Evolutionary conservation across 2,329 filamentous ascomycete genomes (phyloP), one percentile per base, ranked within the genome.

Genomic region (Alternaria brassicicola): DNA sequence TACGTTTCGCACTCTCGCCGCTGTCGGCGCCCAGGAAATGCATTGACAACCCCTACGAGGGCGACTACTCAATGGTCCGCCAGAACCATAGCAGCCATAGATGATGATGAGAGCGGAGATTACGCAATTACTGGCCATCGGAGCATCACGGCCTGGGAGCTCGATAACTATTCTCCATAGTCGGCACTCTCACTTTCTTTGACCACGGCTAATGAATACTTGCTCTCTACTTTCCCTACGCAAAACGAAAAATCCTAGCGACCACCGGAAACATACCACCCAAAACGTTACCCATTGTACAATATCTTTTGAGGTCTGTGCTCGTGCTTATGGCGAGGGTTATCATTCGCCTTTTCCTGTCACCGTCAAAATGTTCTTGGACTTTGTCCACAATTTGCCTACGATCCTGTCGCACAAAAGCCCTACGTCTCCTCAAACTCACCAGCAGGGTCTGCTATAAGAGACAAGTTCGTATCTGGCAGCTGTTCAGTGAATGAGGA

Each of bases 41-140:
- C 48, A 12, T n/a, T 66, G 46, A 57, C 42, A 26, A 57, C 52
- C 1, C 68, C 68, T 9, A 52, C 63, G 7, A 55, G 48, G 13
- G 65, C 54, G 13, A 59, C 63, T 55, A 67, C 78, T 36, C 67
- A 78, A 12, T 83, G 81, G 80, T 69, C 74, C 0, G 71, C 78
- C 38, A 60, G 67, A 26, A 76, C 81, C 28, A 42, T 68, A 10
- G 71, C 75, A 8, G 62, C 68, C 5, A 65, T 71, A 1, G 66
- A 78, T 21, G 63, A 67, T 21, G 49, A 57, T 12, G 43, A 58
- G 33, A 76, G 72, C 8, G 55, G 33, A 2, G 57, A 75, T 31
- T 76, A 49, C 28, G 23, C 5, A 58, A 17, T 21, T 26, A 21
- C 13, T 58, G 36, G 49, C 1, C 3, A 5, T n/a, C 17, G 28